Evolutionary conservation across 2,329 filamentous ascomycete genomes (phyloP).

Genomic region (Cladosporium austrohemisphaericum): DNA sequence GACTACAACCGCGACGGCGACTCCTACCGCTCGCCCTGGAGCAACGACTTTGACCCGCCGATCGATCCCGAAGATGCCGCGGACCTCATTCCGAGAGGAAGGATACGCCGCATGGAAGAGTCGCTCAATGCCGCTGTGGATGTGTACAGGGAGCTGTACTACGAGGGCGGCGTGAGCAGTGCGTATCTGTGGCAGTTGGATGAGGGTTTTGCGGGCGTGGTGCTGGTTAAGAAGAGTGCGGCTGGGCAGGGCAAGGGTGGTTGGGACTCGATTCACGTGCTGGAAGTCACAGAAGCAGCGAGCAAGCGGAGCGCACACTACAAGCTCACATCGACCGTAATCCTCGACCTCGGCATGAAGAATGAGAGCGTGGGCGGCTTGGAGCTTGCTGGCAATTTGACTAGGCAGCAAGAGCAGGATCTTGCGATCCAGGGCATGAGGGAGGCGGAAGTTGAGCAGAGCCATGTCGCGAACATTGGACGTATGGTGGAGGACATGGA

Average conservation of each 20-base stretch:
- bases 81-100: slow-evolving; percentile 82
- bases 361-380: slow-evolving; percentile 71
- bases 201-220: slow-evolving; percentile 94
- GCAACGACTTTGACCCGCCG: slow-evolving; percentile 94
- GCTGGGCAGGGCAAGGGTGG: slow-evolving; percentile 41
- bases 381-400: slow-evolving; percentile 97
- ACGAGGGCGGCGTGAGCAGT: slow-evolving; percentile 91
- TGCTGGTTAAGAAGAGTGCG: slow-evolving; percentile 88
- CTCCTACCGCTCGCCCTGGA: slow-evolving; percentile 97
- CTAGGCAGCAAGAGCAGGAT: slow-evolving; percentile 89
- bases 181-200: slow-evolving; percentile 99
- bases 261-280: slow-evolving; percentile 99
- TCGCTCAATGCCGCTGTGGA: slow-evolving; percentile 95
- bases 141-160: slow-evolving; percentile 93
- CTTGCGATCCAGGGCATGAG: slow-evolving; percentile 59
- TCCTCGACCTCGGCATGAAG: slow-evolving; percentile 75
- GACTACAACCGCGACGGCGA: slow-evolving; percentile 99
- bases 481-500: slow-evolving; percentile 98
- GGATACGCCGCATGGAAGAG: slow-evolving; percentile 89
- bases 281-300: slow-evolving; percentile 77
- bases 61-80: slow-evolving; percentile 69
- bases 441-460: slow-evolving; percentile 69
- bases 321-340: slow-evolving; percentile 95
- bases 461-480: slow-evolving; percentile 94
- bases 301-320: slow-evolving; percentile 89